A percentile compares a stretch with the other conserved stretches of the same genome.
Conservation (phyloP, 2,329 filamentous ascomycete genomes). For the Pseudocercospora crystallina region DNA sequence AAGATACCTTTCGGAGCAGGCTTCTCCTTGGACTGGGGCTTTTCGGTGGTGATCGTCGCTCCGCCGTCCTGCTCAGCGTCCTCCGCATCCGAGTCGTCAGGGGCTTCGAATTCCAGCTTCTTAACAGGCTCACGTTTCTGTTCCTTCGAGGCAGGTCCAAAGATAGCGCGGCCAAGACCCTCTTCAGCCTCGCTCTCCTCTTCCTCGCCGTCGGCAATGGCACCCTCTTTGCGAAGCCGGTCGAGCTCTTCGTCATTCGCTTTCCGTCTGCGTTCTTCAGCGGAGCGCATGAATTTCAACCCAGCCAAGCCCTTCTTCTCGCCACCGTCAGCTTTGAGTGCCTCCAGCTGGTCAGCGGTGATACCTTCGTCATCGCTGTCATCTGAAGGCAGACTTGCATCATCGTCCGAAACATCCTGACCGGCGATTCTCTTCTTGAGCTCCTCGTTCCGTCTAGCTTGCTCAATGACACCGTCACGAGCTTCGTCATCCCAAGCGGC, state of each 20-base stretch:
- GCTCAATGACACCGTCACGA: constrained; percentile 72
- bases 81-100: constrained; percentile 50
- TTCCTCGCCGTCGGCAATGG: constrained; percentile 60
- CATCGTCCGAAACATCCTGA: constrained; percentile 54
- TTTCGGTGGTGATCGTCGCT: constrained; percentile 39
- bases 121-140: constrained; percentile 37
- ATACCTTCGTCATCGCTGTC: constrained; percentile 63
- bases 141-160: constrained; percentile 53
- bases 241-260: constrained; percentile 71
- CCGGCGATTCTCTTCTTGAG: constrained; percentile 77
- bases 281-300: constrained; percentile 94
- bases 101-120: constrained; percentile 62
- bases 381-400: constrained; percentile 51
- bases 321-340: constrained; percentile 39
- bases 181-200: constrained; percentile 52
- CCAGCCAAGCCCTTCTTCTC: constrained; percentile 64
- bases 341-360: constrained; percentile 40
- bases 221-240: constrained; percentile 65
- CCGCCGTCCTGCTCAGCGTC: constrained; percentile 28
- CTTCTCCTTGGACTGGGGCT: constrained; percentile 22
- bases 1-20: constrained; percentile 21
- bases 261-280: constrained; percentile 74
- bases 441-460: constrained; percentile 80
- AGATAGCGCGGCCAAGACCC: constrained; percentile 69
- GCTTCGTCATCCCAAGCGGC: constrained; percentile 89